Conservation (phyloP, 1,284 basidiomycete species). For the Tremellales sp. region DNA sequence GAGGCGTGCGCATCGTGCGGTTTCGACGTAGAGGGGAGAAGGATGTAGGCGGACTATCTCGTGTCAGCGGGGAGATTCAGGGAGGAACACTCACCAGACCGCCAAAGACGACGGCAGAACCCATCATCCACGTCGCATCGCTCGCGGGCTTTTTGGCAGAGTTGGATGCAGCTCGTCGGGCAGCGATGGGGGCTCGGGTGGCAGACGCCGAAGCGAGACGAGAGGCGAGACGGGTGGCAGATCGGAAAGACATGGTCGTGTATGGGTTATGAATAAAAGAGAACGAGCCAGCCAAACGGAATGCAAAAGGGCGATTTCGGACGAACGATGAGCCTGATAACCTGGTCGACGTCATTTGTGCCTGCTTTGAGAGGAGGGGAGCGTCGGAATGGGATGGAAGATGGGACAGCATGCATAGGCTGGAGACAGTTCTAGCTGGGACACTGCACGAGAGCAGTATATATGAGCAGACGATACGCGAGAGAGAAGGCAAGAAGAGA, state of each 20-base stretch:
- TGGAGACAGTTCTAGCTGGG: too few relatives aligned
- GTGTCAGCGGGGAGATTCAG: neutral
- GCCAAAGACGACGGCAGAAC: constrained; percentile 20
- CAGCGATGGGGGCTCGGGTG: constrained; percentile 1
- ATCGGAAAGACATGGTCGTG: constrained; percentile 12
- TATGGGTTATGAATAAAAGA: too few relatives aligned
- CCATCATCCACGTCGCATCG: constrained; percentile 18
- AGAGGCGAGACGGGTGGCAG: constrained; percentile 11
- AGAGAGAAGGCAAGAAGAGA: too few relatives aligned
- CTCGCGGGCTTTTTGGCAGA: constrained; percentile 4
- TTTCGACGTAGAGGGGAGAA: constrained; percentile 12
- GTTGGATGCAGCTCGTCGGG: constrained; percentile 12
- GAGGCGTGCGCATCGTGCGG: constrained; percentile 8
- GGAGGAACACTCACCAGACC: constrained; percentile 12
- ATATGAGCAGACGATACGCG: too few relatives aligned
- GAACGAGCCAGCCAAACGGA: too few relatives aligned
- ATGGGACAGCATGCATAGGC: too few relatives aligned
- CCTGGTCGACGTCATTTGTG: too few relatives aligned
- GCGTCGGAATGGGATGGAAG: too few relatives aligned
- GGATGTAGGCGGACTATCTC: constrained; percentile 18
- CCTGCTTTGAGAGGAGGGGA: too few relatives aligned
- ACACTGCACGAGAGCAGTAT: too few relatives aligned
- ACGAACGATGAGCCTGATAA: too few relatives aligned
- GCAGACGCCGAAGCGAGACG: constrained; percentile 5
- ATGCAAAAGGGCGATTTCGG: too few relatives aligned